These are phyloP conservation scores for Aegilops sharonensis DNA, from an alignment of 176 grass and related monocot species.

Conservation along the genomic window DNA sequence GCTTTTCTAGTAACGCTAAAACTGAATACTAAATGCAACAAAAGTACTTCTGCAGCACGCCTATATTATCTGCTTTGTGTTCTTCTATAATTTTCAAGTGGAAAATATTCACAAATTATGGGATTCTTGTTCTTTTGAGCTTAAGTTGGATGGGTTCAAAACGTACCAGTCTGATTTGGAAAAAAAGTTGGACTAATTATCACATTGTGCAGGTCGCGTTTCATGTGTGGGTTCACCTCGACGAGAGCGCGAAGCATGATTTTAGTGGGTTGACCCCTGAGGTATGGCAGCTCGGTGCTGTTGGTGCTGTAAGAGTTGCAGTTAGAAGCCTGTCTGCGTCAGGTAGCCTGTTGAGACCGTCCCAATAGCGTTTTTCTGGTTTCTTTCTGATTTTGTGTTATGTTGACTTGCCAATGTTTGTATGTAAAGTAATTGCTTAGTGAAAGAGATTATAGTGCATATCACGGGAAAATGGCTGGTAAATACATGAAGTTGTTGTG, in stretches of 20 bases:
- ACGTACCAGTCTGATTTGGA: not conserved
- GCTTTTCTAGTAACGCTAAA: not conserved
- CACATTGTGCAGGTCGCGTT: slow-evolving; percentile 59
- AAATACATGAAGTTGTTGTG: slow-evolving; percentile 6
- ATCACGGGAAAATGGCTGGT: slow-evolving; percentile 10
- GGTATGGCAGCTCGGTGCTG: slow-evolving; percentile 80
- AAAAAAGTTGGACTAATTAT: not conserved
- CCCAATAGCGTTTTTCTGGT: slow-evolving; percentile 22
- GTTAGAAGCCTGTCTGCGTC: slow-evolving; percentile 69
- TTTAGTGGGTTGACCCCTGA: slow-evolving; percentile 53
- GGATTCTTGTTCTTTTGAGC: not conserved
- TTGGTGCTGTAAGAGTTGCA: slow-evolving; percentile 81
- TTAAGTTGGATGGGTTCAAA: not conserved
- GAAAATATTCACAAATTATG: not conserved
- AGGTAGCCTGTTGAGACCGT: slow-evolving; percentile 57
- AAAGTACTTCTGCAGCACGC: not conserved
- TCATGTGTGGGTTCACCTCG: slow-evolving; percentile 73
- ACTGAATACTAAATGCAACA: not conserved
- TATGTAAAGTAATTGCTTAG: slow-evolving; percentile 42
- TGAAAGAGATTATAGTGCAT: not conserved
- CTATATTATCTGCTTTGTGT: not conserved
- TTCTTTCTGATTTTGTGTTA: slow-evolving; percentile 4
- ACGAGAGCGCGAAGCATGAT: slow-evolving; percentile 52
- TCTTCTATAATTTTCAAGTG: not conserved
- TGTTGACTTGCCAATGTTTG: not conserved